Evolutionary conservation across 805 yeast species (phyloP), one percentile per base, ranked within the genome.

Genomic region (Metschnikowia proteae): DNA sequence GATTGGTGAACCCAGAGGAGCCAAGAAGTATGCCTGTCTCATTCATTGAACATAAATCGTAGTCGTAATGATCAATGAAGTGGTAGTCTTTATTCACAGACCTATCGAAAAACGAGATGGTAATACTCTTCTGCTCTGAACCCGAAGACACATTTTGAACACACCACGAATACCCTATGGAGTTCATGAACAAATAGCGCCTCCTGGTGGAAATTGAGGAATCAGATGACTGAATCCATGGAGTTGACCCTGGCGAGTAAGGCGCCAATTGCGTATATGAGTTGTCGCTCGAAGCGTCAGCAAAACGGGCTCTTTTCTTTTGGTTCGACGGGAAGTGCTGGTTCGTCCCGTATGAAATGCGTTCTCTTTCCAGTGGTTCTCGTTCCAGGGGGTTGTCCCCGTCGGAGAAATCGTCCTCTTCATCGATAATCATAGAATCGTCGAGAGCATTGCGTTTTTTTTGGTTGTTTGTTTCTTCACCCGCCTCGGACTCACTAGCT

Each of bases 221-320:
- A 3, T 70, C 73, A 10, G 47, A 54, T 2, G 69, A 59, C 40
- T 45, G 51, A 23, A 55, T 49, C 85, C 91, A 90, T 0, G 96
- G 96, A 0, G 98, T 92, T 5, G 86, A 80, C 1, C 98, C 98
- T 1, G 88, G 86, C 3, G 96, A 88, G 57, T 82, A 85, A 0
- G 97, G 91, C 40, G 68, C 71, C 28, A 82, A 59, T 6, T 68
- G 70, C 6, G 45, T 44, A 6, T 28, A n/a, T 6, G 44, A 26
- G 25, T 13, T 35, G 10, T 43, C 37, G 3, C 13, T 32, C 13
- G 28, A 10, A 23, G 23, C 6, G 9, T 41, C 27, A 32, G 48
- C 46, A 26, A 48, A 42, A 1, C 48, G 41, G 3, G 56, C 50
- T 37, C 37, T 47, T 28, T 55, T 55, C n/a, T 41, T 33, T 26